phyloP scores from a whole-genome alignment of 257 asterid genomes.

The Solanum peruvianum region DNA sequence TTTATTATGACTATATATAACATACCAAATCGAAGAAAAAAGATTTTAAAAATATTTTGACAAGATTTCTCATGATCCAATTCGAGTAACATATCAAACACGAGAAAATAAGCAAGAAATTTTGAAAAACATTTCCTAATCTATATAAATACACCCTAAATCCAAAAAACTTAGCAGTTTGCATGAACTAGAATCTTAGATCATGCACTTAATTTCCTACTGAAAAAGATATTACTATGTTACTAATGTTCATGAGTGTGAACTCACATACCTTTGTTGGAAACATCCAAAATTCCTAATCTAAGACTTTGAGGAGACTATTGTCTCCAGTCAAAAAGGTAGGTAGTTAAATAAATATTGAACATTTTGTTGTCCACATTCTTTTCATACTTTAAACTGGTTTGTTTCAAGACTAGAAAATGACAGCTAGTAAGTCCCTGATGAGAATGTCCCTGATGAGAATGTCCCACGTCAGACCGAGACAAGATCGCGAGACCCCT shows the following conservation, averaged over 20 bases:
- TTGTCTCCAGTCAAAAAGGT: neutral
- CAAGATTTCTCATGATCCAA: neutral
- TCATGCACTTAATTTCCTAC: neutral
- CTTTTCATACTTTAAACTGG: neutral
- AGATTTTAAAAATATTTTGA: too few relatives aligned
- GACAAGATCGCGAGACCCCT: neutral
- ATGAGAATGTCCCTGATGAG: neutral
- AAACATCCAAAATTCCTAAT: neutral
- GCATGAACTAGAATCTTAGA: neutral
- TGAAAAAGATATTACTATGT: neutral
- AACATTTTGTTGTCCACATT: neutral
- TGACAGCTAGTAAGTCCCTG: neutral
- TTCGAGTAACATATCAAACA: neutral
- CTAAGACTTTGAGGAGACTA: neutral
- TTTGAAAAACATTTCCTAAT: neutral
- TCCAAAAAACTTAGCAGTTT: neutral
- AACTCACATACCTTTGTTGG: neutral
- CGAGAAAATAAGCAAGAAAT: neutral
- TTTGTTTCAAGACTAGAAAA: neutral
- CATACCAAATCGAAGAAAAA: neutral
- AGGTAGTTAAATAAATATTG: neutral
- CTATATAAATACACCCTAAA: neutral
- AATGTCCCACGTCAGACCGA: neutral
- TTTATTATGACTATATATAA: too few relatives aligned
- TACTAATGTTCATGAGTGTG: neutral